Conservation (phyloP, 2,329 filamentous ascomycete genomes). For the Macroventuria anomochaeta region DNA sequence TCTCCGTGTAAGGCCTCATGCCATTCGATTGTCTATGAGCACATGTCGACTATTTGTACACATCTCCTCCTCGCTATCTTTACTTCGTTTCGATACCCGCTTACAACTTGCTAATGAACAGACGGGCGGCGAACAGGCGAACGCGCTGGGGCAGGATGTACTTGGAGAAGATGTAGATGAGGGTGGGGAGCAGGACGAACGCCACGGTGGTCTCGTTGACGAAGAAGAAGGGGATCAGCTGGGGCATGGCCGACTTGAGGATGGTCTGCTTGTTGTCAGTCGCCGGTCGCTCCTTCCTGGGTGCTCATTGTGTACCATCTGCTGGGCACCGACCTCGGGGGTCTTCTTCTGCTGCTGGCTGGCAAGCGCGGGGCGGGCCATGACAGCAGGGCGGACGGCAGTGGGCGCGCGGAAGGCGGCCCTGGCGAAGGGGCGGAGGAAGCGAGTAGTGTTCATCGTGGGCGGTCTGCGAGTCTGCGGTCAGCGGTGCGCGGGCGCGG, state of each 20-base stretch:
- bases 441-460: slow-evolving; percentile 52
- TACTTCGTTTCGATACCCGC: slow-evolving; percentile 12
- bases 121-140: slow-evolving; percentile 50
- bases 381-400: slow-evolving; percentile 41
- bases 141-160: slow-evolving; percentile 53
- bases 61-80: slow-evolving; percentile 17
- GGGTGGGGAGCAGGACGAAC: slow-evolving; percentile 50
- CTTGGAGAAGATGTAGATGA: slow-evolving; percentile 55
- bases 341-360: slow-evolving; percentile 47
- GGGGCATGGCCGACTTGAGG: slow-evolving; percentile 53
- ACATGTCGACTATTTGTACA: slow-evolving; percentile 46
- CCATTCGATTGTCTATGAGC: slow-evolving; percentile 46
- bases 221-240: slow-evolving; percentile 56
- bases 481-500: slow-evolving; percentile 37
- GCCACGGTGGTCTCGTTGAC: slow-evolving; percentile 54
- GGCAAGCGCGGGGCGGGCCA: slow-evolving; percentile 46
- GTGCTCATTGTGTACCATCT: slow-evolving; percentile 37
- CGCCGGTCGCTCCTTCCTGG: too few relatives aligned
- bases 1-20: slow-evolving; percentile 15
- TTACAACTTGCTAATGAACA: slow-evolving; percentile 56
- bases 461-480: slow-evolving; percentile 39
- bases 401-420: slow-evolving; percentile 49
- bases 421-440: slow-evolving; percentile 52
- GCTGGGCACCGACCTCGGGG: slow-evolving; percentile 36
- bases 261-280: slow-evolving; percentile 41